Conservation (phyloP, 2,329 filamentous ascomycete species). For the Cordyceps farinosa region DNA sequence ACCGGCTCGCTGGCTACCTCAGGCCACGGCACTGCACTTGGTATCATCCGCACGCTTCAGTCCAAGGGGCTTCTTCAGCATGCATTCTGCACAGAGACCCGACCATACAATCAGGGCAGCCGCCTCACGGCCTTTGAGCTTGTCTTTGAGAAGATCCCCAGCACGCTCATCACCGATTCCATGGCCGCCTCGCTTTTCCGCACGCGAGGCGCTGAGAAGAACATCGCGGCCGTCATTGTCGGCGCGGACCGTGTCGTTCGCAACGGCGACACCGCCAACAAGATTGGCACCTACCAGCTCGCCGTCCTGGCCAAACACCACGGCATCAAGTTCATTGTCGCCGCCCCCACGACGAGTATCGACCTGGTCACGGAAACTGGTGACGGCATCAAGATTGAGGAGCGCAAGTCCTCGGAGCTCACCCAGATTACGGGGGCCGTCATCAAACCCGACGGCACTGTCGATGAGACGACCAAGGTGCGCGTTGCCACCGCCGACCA, state of each 20-base stretch:
- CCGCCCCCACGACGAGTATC: conserved; percentile 90
- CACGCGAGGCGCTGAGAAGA: conserved; percentile 56
- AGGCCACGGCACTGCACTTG: conserved; percentile 93
- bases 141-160: conserved; percentile 87
- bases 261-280: conserved; percentile 97
- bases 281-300: conserved; percentile 92
- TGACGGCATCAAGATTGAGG: conserved; percentile 81
- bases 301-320: conserved; percentile 88
- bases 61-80: conserved; percentile 64
- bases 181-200: conserved; percentile 88
- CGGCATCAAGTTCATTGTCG: conserved; percentile 89
- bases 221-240: conserved; percentile 84
- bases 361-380: conserved; percentile 78
- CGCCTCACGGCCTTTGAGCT: conserved; percentile 93
- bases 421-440: conserved; percentile 79
- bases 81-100: conserved; percentile 94
- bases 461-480: conserved; percentile 61
- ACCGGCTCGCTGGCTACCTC: conserved; percentile 95
- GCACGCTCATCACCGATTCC: conserved; percentile 90
- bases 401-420: conserved; percentile 76
- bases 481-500: conserved; percentile 76
- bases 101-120: conserved; percentile 96
- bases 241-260: conserved; percentile 92
- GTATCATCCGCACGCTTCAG: conserved; percentile 84
- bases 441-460: conserved; percentile 57